phyloP scores from a whole-genome alignment of 345 rosid genomes.

The Corchorus capsularis region DNA sequence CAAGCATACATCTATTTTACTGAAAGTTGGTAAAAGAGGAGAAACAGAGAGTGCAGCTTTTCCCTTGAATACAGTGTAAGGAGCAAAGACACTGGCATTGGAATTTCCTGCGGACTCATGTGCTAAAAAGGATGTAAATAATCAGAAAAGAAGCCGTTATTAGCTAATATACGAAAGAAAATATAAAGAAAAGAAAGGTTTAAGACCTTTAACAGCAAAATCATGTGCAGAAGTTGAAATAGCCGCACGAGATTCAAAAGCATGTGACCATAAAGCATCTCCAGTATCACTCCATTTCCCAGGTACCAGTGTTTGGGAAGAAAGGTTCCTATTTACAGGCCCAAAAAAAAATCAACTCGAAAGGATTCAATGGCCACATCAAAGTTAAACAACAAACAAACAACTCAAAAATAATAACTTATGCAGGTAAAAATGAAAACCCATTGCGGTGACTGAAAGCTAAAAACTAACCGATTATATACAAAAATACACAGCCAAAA shows the following conservation, averaged over 20 bases:
- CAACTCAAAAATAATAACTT: background rate
- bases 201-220: constrained; percentile 41
- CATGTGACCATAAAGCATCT: constrained; percentile 36
- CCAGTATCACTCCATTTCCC: constrained; percentile 25
- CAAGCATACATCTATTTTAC: constrained; percentile 48
- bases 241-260: constrained; percentile 38
- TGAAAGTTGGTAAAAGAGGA: constrained; percentile 76
- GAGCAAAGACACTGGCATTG: constrained; percentile 63
- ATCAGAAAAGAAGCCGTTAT: background rate
- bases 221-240: constrained; percentile 40
- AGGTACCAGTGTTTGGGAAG: constrained; percentile 28
- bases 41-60: constrained; percentile 79
- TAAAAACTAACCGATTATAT: background rate
- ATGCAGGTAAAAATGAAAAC: background rate
- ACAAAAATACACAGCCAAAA: background rate
- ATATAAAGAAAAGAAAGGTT: background rate
- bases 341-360: background rate
- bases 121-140: background rate
- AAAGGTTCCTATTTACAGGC: constrained; percentile 38
- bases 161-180: background rate
- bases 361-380: background rate
- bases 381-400: background rate
- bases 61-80: constrained; percentile 79
- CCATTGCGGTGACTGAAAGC: background rate
- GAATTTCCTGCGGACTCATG: constrained; percentile 30